These are phyloP conservation scores for Colletotrichum camelliae DNA, from an alignment of 2,329 filamentous ascomycete genomes.

Conservation along the genomic window DNA sequence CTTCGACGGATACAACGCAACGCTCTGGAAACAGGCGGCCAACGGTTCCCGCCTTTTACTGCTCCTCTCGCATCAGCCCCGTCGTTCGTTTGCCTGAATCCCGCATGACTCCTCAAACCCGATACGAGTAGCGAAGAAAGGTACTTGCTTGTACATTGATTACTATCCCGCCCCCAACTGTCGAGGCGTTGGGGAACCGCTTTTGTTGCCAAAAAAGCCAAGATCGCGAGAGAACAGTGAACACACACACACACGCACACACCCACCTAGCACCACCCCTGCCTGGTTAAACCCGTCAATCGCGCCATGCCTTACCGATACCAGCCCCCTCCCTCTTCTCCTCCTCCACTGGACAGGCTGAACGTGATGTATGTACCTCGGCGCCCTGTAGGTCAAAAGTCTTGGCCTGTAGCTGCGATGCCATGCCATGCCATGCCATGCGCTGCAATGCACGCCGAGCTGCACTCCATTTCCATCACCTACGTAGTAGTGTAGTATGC, in stretches of 20 bases:
- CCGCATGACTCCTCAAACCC: not conserved
- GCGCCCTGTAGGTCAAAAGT: not conserved
- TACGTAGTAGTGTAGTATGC: not conserved
- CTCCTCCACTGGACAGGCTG: not conserved
- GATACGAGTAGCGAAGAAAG: not conserved
- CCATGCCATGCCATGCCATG: constrained; percentile 4
- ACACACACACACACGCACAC: not conserved
- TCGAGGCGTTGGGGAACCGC: not conserved
- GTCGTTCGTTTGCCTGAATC: not conserved
- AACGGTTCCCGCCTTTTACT: not conserved
- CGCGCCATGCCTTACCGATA: constrained; percentile 9
- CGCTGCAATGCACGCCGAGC: constrained; percentile 11
- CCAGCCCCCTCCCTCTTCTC: not conserved
- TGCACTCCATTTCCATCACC: constrained; percentile 15
- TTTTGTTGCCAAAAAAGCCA: not conserved
- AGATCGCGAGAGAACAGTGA: not conserved
- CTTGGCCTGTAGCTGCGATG: not conserved
- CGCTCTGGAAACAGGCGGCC: not conserved
- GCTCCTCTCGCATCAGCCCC: constrained; percentile 1
- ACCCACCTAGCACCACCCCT: not conserved
- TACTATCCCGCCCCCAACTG: not conserved
- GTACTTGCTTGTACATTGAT: not conserved
- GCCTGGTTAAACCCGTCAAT: not conserved
- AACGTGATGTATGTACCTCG: not conserved
- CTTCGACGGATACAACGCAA: not conserved